Percentiles rank a stretch among this genome's conserved stretches.
phyloP scores from a whole-genome alignment of 345 rosid genomes.

The Abelmoschus esculentus region DNA sequence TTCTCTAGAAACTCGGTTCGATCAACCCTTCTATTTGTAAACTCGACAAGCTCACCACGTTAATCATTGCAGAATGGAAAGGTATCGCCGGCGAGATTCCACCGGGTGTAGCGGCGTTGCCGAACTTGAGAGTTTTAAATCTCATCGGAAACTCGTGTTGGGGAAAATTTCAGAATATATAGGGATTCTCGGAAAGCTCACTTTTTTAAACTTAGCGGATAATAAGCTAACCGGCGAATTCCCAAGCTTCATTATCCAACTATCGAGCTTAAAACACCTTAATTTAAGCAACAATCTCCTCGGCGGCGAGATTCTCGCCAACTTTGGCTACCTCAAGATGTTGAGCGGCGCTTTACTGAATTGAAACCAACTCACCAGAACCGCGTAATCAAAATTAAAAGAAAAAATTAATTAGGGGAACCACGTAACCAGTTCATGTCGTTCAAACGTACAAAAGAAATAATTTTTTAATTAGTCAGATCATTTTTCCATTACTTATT shows the following conservation, averaged over 20 bases:
- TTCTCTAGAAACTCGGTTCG: slow-evolving; percentile 64
- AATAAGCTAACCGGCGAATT: slow-evolving; percentile 57
- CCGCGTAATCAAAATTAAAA: neutral
- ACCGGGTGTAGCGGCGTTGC: slow-evolving; percentile 44
- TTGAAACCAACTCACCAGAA: slow-evolving; percentile 62
- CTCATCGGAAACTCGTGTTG: slow-evolving; percentile 60
- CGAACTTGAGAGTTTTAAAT: slow-evolving; percentile 64
- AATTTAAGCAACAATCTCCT: slow-evolving; percentile 59
- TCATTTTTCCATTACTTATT: no score
- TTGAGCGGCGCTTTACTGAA: slow-evolving; percentile 68
- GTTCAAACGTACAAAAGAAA: no score
- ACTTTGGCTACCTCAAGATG: slow-evolving; percentile 65
- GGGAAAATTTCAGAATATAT: slow-evolving; percentile 56
- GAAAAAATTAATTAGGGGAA: no score
- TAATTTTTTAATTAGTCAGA: no score
- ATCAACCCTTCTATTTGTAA: slow-evolving; percentile 64
- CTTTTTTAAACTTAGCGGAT: slow-evolving; percentile 75
- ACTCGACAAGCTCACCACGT: slow-evolving; percentile 53
- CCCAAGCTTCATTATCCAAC: slow-evolving; percentile 51
- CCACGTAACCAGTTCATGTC: no score
- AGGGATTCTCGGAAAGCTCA: slow-evolving; percentile 52
- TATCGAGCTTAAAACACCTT: slow-evolving; percentile 58
- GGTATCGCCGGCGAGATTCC: slow-evolving; percentile 74
- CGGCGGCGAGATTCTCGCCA: slow-evolving; percentile 53
- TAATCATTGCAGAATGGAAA: slow-evolving; percentile 80